Base-by-base conservation (phyloP, 306 rosid genomes). In the Boehmeria nivea region DNA sequence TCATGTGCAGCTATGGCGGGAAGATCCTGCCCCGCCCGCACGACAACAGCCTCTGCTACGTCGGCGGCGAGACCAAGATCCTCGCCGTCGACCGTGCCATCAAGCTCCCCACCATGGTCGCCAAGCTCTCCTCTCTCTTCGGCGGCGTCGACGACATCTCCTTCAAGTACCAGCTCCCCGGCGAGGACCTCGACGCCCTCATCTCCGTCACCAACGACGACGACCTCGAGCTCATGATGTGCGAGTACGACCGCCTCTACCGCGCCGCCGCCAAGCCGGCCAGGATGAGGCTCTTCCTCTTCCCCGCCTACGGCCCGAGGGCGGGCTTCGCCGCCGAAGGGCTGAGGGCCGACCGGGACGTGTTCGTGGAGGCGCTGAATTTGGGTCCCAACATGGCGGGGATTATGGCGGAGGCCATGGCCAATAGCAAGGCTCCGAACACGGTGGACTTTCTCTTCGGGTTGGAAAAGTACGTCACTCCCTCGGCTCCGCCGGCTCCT, bases 171-270 rank as follows among this genome's bases (percentile, higher is more conserved):
- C 98, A 91, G 68, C 96, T 91, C 17, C 98, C 98, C 1, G 98
- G 98, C 0, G 98, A 91, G 43, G 98, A 84, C 22, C 94, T 91
- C 6, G 98, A 91, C 39, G 96, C 98, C 3, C 71, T 91, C 55
- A 91, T 91, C 42, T 91, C 98, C 8, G 95, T 91, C 23, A 63
- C 95, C 11, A 91, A 81, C 76, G 98, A 91, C 23, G 98, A 91
- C 15, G 98, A 91, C 55, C 84, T 91, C 2, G 96, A 91, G 31
- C 95, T 87, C 52, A 87, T 91, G 98, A 91, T 91, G 98, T 88
- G 80, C 53, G 98, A 91, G 71, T 91, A 78, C 46, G 98, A 91
- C 59, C 98, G 98, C 14, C 87, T 87, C 59, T 84, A 66, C 51
- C 84, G 98, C 1, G 65, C 79, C 43, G 78, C 96, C 0, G 76